These are phyloP conservation scores for Pachysandra terminalis DNA, from an alignment of 164 flowering plant genomes.

Conservation along the genomic window DNA sequence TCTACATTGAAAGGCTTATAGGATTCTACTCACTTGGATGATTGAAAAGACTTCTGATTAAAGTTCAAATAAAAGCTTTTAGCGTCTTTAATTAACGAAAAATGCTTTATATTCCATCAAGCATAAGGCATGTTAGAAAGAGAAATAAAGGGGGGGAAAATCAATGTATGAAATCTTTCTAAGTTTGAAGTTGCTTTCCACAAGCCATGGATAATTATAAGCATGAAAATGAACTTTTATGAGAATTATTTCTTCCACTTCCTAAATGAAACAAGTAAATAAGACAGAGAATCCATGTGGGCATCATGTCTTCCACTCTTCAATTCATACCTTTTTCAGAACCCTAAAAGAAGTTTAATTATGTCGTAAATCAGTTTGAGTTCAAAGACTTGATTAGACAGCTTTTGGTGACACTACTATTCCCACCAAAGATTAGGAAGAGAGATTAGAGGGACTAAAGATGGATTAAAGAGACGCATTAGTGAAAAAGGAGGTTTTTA, in stretches of 20 bases:
- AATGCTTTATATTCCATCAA: slow-evolving; percentile 17
- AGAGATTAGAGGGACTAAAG: not conserved
- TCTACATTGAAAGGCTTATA: slow-evolving; percentile 12
- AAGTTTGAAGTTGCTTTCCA: slow-evolving; percentile 1
- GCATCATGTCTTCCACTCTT: slow-evolving; percentile 22
- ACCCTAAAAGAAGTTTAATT: not conserved
- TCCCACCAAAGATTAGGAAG: slow-evolving; percentile 6
- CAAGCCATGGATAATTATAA: not conserved
- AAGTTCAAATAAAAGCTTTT: slow-evolving; percentile 30
- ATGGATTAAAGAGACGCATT: slow-evolving; percentile 15
- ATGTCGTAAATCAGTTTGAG: not conserved
- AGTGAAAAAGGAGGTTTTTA: slow-evolving; percentile 16
- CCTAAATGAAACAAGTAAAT: slow-evolving; percentile 4
- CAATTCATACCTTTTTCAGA: slow-evolving; percentile 6
- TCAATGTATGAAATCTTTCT: not conserved
- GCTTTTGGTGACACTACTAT: slow-evolving; percentile 5
- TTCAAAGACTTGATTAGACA: slow-evolving; percentile 28
- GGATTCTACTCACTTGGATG: slow-evolving; percentile 15
- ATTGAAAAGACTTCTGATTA: slow-evolving; percentile 28
- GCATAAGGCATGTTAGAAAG: slow-evolving; percentile 21
- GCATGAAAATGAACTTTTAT: slow-evolving; percentile 5
- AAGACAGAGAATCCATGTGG: slow-evolving; percentile 24
- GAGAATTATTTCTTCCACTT: slow-evolving; percentile 20
- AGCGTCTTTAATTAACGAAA: slow-evolving; percentile 1
- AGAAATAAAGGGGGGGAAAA: too few relatives aligned